Evolutionary conservation across 2,329 filamentous ascomycete species (phyloP).

Genomic region (Fusarium oxysporum): DNA sequence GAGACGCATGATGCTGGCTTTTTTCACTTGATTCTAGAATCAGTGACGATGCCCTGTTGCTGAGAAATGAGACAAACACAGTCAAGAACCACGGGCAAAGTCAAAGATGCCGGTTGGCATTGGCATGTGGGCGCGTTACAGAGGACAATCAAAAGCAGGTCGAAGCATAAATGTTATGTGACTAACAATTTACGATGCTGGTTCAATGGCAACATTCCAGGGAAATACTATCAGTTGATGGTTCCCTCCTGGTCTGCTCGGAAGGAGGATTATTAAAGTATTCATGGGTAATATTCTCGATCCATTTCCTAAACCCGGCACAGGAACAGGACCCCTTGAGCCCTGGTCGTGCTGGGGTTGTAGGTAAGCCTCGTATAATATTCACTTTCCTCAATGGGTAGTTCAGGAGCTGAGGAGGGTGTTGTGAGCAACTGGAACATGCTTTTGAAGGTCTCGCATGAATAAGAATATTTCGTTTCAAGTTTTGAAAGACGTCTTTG

Average conservation of each 20-base stretch:
- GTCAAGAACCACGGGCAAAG: background rate
- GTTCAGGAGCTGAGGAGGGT: background rate
- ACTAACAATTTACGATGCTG: background rate
- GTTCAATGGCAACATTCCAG: background rate
- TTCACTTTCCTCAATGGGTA: constrained; percentile 12
- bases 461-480: background rate
- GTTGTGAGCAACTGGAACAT: background rate
- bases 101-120: background rate
- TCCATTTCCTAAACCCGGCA: constrained; percentile 15
- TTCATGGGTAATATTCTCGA: constrained; percentile 23
- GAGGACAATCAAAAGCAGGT: background rate
- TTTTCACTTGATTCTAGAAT: constrained; percentile 3
- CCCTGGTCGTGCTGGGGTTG: background rate
- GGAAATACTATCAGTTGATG: background rate
- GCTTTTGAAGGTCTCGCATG: background rate
- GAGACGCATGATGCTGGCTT: background rate
- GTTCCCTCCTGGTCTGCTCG: background rate
- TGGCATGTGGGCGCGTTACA: constrained; percentile 6
- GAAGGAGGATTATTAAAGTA: constrained; percentile 21
- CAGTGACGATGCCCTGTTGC: background rate
- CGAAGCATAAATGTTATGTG: background rate
- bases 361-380: constrained; percentile 10
- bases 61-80: constrained; percentile 10
- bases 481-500: background rate
- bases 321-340: background rate